These are phyloP conservation scores for Salix caprea DNA, from an alignment of 345 rosid genomes.

Conservation along the genomic window DNA sequence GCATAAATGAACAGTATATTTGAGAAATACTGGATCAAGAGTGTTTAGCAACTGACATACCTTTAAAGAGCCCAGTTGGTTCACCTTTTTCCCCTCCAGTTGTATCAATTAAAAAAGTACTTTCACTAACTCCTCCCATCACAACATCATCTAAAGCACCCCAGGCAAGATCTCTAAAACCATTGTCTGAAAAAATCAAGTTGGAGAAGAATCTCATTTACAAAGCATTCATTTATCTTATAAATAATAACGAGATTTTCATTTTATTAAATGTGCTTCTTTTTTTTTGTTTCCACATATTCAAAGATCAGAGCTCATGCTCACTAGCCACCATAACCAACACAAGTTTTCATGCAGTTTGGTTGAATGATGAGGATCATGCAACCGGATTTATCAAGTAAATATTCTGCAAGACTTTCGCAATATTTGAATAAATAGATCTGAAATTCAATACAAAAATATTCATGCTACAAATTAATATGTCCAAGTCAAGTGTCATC, in stretches of 20 bases:
- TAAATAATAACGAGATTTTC: background rate
- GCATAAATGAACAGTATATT: background rate
- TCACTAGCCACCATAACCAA: background rate
- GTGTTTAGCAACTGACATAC: conserved; percentile 31
- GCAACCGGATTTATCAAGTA: background rate
- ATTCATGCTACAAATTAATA: no score
- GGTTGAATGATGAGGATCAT: background rate
- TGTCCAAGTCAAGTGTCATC: no score
- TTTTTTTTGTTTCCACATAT: no score
- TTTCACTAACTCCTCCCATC: conserved; percentile 96
- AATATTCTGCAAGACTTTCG: no score
- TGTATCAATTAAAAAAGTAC: conserved; percentile 56
- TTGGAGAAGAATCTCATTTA: background rate
- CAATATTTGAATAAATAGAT: no score
- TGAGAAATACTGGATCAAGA: background rate
- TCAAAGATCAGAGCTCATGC: background rate
- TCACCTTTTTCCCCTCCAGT: conserved; percentile 72
- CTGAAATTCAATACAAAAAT: no score
- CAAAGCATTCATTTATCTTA: background rate
- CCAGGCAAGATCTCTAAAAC: conserved; percentile 78
- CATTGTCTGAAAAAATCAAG: conserved; percentile 42
- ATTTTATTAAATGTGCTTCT: background rate
- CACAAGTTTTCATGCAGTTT: background rate
- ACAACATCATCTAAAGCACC: conserved; percentile 97
- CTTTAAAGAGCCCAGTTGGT: conserved; percentile 74